Evolutionary conservation across 371 early-diverging fungal species (phyloP).

Genomic region (Circinella minor): DNA sequence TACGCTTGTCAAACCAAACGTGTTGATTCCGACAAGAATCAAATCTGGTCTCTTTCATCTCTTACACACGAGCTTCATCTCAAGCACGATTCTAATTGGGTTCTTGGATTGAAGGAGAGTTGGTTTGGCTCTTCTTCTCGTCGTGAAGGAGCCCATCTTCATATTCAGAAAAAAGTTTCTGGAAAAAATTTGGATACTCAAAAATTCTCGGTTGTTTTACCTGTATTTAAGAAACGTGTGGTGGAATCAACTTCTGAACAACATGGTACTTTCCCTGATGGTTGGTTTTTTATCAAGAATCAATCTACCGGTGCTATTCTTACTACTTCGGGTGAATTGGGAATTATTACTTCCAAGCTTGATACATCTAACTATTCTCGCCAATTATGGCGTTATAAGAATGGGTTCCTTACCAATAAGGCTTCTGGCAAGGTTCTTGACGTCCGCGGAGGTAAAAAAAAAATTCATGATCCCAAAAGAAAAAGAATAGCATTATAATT

Average conservation of each 20-base stretch:
- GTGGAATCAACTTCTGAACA: conserved; percentile 22
- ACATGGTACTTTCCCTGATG: conserved; percentile 53
- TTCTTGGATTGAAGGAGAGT: conserved; percentile 57
- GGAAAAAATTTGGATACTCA: conserved; percentile 30
- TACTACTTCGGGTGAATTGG: conserved; percentile 39
- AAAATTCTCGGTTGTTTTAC: conserved; percentile 45
- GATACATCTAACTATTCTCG: conserved; percentile 53
- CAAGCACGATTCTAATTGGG: conserved; percentile 40
- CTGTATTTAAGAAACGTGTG: conserved; percentile 40
- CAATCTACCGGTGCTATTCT: conserved; percentile 53
- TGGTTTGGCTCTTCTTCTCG: conserved; percentile 38
- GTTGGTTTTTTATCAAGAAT: conserved; percentile 69
- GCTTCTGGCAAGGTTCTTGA: conserved; percentile 62
- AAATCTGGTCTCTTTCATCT: conserved; percentile 43
- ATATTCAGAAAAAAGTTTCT: conserved; percentile 36
- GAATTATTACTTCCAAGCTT: conserved; percentile 53
- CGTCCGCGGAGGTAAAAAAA: conserved; percentile 56
- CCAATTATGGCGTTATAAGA: conserved; percentile 61
- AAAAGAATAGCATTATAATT: no score
- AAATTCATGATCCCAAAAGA: no score
- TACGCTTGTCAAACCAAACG: conserved; percentile 42
- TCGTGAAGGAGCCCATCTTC: conserved; percentile 50
- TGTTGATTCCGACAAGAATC: conserved; percentile 29
- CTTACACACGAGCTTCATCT: conserved; percentile 45
- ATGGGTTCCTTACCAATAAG: conserved; percentile 60